Evolutionary conservation across 2,329 filamentous ascomycete genomes (phyloP), one percentile per base, ranked within the genome.

Genomic region (Neocucurbitaria cava): DNA sequence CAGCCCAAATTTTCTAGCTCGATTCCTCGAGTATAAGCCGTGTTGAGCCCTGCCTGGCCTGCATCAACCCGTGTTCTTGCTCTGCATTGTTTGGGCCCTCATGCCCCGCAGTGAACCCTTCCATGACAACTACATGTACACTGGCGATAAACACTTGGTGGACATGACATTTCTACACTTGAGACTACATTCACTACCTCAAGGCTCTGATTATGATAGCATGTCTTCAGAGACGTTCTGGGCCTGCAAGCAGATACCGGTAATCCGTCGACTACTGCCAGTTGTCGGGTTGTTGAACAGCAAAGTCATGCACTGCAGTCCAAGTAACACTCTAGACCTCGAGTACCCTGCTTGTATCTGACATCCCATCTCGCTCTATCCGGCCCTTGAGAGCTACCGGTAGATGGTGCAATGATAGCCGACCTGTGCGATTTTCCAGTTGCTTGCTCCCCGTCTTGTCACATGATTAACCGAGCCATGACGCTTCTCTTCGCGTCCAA

Each of bases 31-130:
- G 11, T 23, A 20, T 23, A 17, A 40, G 38, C 43, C 21, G 9
- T 18, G 26, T 47, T 30, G 21, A 30, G 33, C 30, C 23, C 13
- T 21, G 18, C n/a, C 23, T 20, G 23, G 35, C 17, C 21, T 18
- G 35, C 35, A 21, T 39, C 35, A 13, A 15, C 31, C 31, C 20
- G 18, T 28, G 20, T 18, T 20, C 39, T 13, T 39, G 21, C 18
- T 26, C 3, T 20, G 4, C n/a, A n/a, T 21, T 20, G 18, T 26
- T 15, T 26, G 28, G 41, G 38, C 39, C 50, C 50, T 39, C 33
- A 36, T 61, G 62, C 64, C 64, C 65, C 62, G 62, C 65, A 58
- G 55, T 61, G 28, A 52, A 55, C 48, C 35, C 46, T 44, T 55
- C 52, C 43, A 59, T 58, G 52, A 54, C 62, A 53, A 52, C 56